phyloP scores from a whole-genome alignment of 176 grass and related monocot genomes.

The Hsuehochloa calcarea region DNA sequence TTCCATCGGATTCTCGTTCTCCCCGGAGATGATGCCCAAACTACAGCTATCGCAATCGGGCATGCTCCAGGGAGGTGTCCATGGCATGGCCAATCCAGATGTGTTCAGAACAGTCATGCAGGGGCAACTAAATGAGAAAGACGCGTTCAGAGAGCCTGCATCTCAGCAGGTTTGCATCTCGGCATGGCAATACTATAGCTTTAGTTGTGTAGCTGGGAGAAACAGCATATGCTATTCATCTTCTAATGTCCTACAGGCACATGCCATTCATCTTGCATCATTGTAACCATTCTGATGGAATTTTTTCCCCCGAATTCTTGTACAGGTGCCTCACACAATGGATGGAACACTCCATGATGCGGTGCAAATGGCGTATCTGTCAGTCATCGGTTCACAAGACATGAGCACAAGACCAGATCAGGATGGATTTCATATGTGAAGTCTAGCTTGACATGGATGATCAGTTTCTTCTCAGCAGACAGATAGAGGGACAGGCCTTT shows the following conservation, averaged over 20 bases:
- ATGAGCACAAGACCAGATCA: slow-evolving; percentile 1
- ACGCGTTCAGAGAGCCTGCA: neutral
- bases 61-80: neutral
- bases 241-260: neutral
- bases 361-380: neutral
- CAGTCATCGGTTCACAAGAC: neutral
- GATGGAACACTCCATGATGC: slow-evolving; percentile 5
- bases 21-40: slow-evolving; percentile 44
- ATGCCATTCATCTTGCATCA: neutral
- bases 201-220: neutral
- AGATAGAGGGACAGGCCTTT: neutral
- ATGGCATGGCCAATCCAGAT: neutral
- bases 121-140: neutral
- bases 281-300: neutral
- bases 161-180: neutral
- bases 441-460: neutral
- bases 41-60: neutral
- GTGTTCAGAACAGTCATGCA: neutral
- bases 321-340: slow-evolving; percentile 21
- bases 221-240: neutral
- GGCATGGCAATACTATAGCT: neutral
- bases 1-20: slow-evolving; percentile 59
- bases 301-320: neutral
- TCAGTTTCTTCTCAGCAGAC: neutral
- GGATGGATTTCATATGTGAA: slow-evolving; percentile 38